Conservation (phyloP, 805 yeast genomes). For the Clavispora phyllophila region DNA sequence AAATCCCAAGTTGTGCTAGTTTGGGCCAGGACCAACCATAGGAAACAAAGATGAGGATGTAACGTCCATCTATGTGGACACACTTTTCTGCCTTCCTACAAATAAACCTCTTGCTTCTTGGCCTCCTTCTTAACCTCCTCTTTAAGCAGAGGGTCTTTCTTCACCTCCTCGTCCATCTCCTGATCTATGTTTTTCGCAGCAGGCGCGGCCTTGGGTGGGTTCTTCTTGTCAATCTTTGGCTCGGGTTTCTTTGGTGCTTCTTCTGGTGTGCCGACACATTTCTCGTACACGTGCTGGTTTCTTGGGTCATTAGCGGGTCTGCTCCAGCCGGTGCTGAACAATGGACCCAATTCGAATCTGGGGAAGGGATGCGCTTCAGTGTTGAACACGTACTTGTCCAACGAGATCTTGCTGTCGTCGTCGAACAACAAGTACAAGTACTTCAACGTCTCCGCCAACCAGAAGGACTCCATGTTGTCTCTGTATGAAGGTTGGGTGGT, state of each 20-base stretch:
- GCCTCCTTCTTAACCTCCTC: constrained; percentile 22
- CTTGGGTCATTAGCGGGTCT: constrained; percentile 28
- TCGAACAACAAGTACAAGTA: constrained; percentile 52
- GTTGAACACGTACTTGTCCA: constrained; percentile 71
- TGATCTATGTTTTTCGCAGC: constrained; percentile 34
- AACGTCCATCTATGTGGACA: too few species aligned
- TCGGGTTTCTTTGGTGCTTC: constrained; percentile 3
- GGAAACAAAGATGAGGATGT: too few species aligned
- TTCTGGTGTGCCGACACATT: constrained; percentile 14
- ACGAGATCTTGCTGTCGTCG: constrained; percentile 55
- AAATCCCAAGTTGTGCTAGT: too few species aligned
- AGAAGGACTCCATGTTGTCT: constrained; percentile 86
- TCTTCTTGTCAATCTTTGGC: constrained; percentile 22
- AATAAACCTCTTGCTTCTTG: constrained; percentile 17
- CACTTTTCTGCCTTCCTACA: too few species aligned
- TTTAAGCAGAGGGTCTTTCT: constrained; percentile 30
- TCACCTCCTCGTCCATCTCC: constrained; percentile 29
- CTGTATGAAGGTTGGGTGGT: constrained; percentile 43
- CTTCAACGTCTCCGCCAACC: constrained; percentile 91
- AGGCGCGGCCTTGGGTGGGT: constrained; percentile 38
- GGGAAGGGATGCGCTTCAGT: constrained; percentile 96
- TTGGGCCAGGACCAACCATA: too few species aligned
- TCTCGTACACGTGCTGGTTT: constrained; percentile 6
- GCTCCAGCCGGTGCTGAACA: constrained; percentile 60
- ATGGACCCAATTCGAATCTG: constrained; percentile 46